Evolutionary conservation across 2,329 filamentous ascomycete genomes (phyloP).

Genomic region (Biscogniauxia mediterranea): DNA sequence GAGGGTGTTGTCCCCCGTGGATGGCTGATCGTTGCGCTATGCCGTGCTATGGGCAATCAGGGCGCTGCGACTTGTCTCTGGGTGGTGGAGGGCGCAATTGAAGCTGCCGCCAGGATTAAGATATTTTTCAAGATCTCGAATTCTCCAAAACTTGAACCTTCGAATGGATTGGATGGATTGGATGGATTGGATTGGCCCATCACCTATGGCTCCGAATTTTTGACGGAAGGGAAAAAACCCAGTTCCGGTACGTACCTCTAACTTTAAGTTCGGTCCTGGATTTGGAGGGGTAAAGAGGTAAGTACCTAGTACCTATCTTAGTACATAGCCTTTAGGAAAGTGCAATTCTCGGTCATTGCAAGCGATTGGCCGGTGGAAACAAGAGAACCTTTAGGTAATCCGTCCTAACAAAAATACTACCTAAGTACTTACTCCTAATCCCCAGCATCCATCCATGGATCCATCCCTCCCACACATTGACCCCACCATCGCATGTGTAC

Average conservation of each 20-base stretch:
- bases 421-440: no score
- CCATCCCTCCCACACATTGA: no score
- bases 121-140: slow-evolving; percentile 2
- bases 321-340: not conserved
- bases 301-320: no score
- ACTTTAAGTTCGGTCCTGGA: not conserved
- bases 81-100: no score
- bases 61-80: no score
- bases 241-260: not conserved
- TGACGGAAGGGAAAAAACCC: slow-evolving; percentile 21
- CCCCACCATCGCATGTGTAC: slow-evolving; percentile 27
- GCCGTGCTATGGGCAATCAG: no score
- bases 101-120: no score
- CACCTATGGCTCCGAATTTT: slow-evolving; percentile 15
- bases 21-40: not conserved
- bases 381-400: no score
- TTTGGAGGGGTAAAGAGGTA: not conserved
- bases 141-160: not conserved
- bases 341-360: not conserved
- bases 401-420: no score
- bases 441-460: not conserved
- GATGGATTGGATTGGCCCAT: slow-evolving; percentile 1
- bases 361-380: slow-evolving; percentile 10
- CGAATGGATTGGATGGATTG: not conserved
- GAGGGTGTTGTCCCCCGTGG: slow-evolving; percentile 10